Conservation (phyloP, 2,329 filamentous ascomycete species). For the Colletotrichum neosansevieriae region DNA sequence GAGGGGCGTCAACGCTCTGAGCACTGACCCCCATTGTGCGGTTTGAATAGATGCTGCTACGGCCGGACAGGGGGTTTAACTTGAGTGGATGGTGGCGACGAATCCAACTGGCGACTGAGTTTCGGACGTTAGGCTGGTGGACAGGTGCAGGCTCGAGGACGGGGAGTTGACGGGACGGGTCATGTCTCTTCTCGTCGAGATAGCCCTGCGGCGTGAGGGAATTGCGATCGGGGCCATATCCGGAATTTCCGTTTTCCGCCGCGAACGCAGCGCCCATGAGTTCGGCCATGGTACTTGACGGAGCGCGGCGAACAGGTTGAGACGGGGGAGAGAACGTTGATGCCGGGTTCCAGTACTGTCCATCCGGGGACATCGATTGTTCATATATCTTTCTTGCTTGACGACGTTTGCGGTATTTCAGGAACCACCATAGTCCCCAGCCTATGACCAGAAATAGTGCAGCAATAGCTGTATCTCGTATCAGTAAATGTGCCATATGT, state of each 20-base stretch:
- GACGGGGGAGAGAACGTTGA: slow-evolving; percentile 28
- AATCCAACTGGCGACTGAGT: slow-evolving; percentile 45
- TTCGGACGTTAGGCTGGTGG: slow-evolving; percentile 41
- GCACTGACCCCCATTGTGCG: slow-evolving; percentile 8
- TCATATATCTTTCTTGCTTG: slow-evolving; percentile 16
- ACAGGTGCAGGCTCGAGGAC: slow-evolving; percentile 35
- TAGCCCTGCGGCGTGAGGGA: slow-evolving; percentile 36
- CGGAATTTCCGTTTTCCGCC: slow-evolving; percentile 40
- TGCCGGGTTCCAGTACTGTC: slow-evolving; percentile 20
- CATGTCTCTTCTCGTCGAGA: slow-evolving; percentile 41
- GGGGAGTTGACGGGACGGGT: slow-evolving; percentile 34
- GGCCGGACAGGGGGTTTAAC: slow-evolving; percentile 41
- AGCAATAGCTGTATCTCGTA: slow-evolving; percentile 17
- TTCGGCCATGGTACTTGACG: slow-evolving; percentile 42
- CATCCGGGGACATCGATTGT: slow-evolving; percentile 5
- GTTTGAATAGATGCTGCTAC: slow-evolving; percentile 36
- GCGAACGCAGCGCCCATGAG: slow-evolving; percentile 43
- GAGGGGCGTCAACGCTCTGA: slow-evolving; percentile 12
- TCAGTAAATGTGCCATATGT: background rate
- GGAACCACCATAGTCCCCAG: slow-evolving; percentile 36
- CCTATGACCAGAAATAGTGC: slow-evolving; percentile 31
- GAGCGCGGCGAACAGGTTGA: slow-evolving; percentile 18
- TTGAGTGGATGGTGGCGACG: slow-evolving; percentile 44
- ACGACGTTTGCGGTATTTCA: slow-evolving; percentile 29
- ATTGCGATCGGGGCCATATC: slow-evolving; percentile 8